Base-by-base conservation (phyloP, 305 asterid species). In the Solanum hybrid region DNA sequence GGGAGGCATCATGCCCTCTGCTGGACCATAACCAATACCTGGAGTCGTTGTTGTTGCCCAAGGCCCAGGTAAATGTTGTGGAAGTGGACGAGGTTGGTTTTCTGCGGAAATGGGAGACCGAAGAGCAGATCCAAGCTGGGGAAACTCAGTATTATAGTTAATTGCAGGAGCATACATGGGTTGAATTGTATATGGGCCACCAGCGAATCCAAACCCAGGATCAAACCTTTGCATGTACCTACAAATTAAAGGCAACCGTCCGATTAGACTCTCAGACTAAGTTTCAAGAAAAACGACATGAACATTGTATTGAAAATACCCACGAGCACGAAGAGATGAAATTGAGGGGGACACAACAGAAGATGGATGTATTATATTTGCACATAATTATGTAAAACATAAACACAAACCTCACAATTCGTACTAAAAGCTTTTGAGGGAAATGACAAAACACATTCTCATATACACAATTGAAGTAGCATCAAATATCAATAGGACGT, bases 221-320 rank as follows among this genome's bases (percentile, higher is more conserved):
- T 98, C 99, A 93, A 98, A 98, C 91, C 99, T 96, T 92, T 98
- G 99, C 96, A 93, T 82, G 95, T 96, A 98, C 91, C 99, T 98
- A 92, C 61, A 82, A 91, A 76, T 91, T 20, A 10, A 85, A 32
- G 41, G 24, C 45, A 57, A 57, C 20, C 2, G 6, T 26, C 87
- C 36, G 10, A 88, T 27, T 68, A 29, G 22, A 61, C 17, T 17
- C 73, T 17, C 75, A 31, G 7, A 84, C 41, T 29, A 57, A 85
- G 32, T 85, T 57, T 37, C 88, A 57, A 34, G 77, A 85, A 51
- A 41, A 85, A 85, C 7, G 32, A 85, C 77, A 20, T 85, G 88
- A 85, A 38, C 77, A 85, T 61, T 34, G 27, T 11, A 31, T 7
- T 57, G 14, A 51, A 20, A 20, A 57, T 32, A 84, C n/a, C 32